Evolutionary conservation across 2,329 filamentous ascomycete species (phyloP).

Genomic region (Cladosporium sphaerospermum): DNA sequence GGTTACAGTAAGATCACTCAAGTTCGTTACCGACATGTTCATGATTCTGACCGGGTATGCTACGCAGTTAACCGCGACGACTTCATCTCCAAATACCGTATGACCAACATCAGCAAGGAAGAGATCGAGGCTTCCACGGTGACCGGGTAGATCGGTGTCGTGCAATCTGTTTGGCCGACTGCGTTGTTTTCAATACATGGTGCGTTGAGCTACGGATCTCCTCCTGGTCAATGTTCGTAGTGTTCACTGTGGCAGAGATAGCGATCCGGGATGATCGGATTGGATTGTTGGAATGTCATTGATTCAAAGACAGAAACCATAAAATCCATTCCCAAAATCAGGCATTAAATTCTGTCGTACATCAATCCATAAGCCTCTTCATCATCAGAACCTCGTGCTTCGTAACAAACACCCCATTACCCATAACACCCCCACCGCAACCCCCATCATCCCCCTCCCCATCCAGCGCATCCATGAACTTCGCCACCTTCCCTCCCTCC

Average conservation of each 20-base stretch:
- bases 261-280: no score
- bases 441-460: conserved; percentile 18
- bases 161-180: no score
- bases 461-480: conserved; percentile 44
- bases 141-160: conserved; percentile 18
- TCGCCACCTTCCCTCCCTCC: conserved; percentile 46
- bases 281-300: no score
- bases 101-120: conserved; percentile 53
- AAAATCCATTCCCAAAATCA: no score
- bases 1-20: conserved; percentile 65
- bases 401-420: conserved; percentile 43
- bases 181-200: no score
- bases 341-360: conserved; percentile 5
- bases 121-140: conserved; percentile 28
- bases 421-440: conserved; percentile 14
- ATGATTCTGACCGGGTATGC: neutral
- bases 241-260: no score
- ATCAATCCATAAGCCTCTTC: conserved; percentile 29
- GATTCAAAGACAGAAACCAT: neutral
- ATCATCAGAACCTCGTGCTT: conserved; percentile 49
- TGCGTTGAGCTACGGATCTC: no score
- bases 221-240: no score
- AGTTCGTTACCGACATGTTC: neutral
- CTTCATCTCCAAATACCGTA: conserved; percentile 68
- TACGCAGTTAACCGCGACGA: conserved; percentile 68